Percentiles rank a stretch among this genome's conserved stretches.
Evolutionary conservation across 2,329 filamentous ascomycete genomes (phyloP).

Genomic region (Dactylellina leptospora): DNA sequence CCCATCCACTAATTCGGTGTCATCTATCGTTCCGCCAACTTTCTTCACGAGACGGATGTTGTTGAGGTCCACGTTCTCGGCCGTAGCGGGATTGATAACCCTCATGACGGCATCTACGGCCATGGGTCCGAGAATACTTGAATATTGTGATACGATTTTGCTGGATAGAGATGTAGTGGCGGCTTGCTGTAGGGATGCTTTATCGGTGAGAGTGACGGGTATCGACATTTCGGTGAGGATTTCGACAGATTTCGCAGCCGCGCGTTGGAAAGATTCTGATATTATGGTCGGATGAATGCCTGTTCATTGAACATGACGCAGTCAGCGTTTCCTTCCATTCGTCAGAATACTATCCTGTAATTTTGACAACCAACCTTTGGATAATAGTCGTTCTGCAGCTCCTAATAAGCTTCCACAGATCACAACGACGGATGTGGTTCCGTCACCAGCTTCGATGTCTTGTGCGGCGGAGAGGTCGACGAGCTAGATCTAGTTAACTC

Average conservation of each 20-base stretch:
- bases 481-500: slow-evolving; percentile 62
- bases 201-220: slow-evolving; percentile 87
- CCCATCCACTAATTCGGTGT: slow-evolving; percentile 96
- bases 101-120: slow-evolving; percentile 95
- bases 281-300: slow-evolving; percentile 96
- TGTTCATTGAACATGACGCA: slow-evolving; percentile 47
- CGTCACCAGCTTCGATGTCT: slow-evolving; percentile 97
- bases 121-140: slow-evolving; percentile 94
- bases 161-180: slow-evolving; percentile 96
- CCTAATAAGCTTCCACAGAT: slow-evolving; percentile 94
- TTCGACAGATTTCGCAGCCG: slow-evolving; percentile 85
- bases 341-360: neutral
- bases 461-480: slow-evolving; percentile 96
- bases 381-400: slow-evolving; percentile 87
- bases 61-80: slow-evolving; percentile 93
- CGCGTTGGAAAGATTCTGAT: slow-evolving; percentile 95
- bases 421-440: slow-evolving; percentile 96
- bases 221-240: slow-evolving; percentile 95
- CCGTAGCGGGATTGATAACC: slow-evolving; percentile 93
- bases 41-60: slow-evolving; percentile 99
- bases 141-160: slow-evolving; percentile 98
- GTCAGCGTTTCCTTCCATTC: neutral
- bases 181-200: slow-evolving; percentile 88
- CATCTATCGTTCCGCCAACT: slow-evolving; percentile 95
- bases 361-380: slow-evolving; percentile 71